Evolutionary conservation across 139 green algal species (phyloP).

Genomic region (Pseudopediastrum boryanum): DNA sequence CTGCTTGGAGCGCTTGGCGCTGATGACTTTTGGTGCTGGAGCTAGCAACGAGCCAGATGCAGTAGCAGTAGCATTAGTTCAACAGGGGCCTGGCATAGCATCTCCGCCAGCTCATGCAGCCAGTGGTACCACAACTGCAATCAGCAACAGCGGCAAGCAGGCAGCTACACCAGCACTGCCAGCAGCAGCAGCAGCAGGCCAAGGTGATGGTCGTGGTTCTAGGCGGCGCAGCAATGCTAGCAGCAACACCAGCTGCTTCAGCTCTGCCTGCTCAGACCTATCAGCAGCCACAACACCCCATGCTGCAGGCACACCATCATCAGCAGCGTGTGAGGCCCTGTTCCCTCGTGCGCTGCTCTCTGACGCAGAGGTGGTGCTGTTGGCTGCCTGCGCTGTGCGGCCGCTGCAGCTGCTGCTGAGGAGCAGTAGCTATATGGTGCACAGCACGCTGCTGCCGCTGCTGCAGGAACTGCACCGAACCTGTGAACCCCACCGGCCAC

Average conservation of each 20-base stretch:
- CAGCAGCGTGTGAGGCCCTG: conserved; percentile 3
- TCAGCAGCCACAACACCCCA: conserved; percentile 20
- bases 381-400: conserved; percentile 7
- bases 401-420: conserved; percentile 23
- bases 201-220: not conserved
- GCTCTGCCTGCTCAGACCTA: conserved; percentile 16
- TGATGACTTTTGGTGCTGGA: conserved; percentile 38
- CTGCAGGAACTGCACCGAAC: conserved; percentile 11
- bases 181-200: conserved; percentile 12
- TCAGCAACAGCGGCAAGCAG: conserved; percentile 9
- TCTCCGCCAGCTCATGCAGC: not conserved
- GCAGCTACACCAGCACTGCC: not conserved
- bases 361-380: conserved; percentile 11
- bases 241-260: not conserved
- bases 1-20: conserved; percentile 65
- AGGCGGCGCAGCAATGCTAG: not conserved
- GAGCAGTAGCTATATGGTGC: not conserved
- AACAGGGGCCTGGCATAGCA: conserved; percentile 7
- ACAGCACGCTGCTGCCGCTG: conserved; percentile 16
- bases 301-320: not conserved
- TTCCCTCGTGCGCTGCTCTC: not conserved
- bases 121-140: not conserved
- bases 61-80: not conserved
- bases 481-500: not conserved
- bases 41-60: conserved; percentile 15